phyloP scores from a whole-genome alignment of 805 yeast genomes.

The Blastobotrys peoriensis region DNA sequence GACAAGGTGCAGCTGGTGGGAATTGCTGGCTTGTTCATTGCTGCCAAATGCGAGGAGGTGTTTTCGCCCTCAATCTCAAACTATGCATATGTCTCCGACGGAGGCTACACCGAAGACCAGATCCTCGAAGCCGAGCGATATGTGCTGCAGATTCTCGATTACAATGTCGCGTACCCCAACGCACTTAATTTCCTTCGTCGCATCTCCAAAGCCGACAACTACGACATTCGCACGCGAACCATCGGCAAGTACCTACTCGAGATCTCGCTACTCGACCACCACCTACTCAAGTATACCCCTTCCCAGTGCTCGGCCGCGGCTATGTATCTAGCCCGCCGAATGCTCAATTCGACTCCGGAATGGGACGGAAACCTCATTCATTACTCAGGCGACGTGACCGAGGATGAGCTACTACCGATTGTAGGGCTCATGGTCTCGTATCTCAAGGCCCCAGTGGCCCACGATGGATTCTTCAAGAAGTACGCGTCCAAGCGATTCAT shows the following conservation, averaged over 20 bases:
- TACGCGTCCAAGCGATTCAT: constrained; percentile 84
- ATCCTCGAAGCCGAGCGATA: constrained; percentile 78
- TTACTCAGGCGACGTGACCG: constrained; percentile 85
- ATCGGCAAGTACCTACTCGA: constrained; percentile 81
- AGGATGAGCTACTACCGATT: constrained; percentile 64
- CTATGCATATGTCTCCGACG: constrained; percentile 84
- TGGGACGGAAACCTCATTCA: constrained; percentile 88
- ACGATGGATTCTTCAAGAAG: constrained; percentile 89
- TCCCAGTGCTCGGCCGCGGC: constrained; percentile 82
- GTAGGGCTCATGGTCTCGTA: constrained; percentile 72
- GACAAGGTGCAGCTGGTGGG: constrained; percentile 81
- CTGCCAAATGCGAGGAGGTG: constrained; percentile 92
- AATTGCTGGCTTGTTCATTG: constrained; percentile 77
- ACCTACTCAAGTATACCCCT: constrained; percentile 67
- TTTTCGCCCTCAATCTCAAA: constrained; percentile 78
- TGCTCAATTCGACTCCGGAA: constrained; percentile 50
- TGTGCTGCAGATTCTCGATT: constrained; percentile 63
- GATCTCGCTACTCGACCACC: constrained; percentile 66
- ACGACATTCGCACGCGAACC: constrained; percentile 77
- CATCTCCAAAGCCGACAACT: constrained; percentile 85
- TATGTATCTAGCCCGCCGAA: constrained; percentile 73
- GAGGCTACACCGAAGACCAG: constrained; percentile 73
- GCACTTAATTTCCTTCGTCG: constrained; percentile 87
- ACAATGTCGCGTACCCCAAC: constrained; percentile 76
- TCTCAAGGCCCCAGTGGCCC: constrained; percentile 67